Conservation (phyloP, 2,329 filamentous ascomycete genomes). For the Alternaria infectoria region DNA sequence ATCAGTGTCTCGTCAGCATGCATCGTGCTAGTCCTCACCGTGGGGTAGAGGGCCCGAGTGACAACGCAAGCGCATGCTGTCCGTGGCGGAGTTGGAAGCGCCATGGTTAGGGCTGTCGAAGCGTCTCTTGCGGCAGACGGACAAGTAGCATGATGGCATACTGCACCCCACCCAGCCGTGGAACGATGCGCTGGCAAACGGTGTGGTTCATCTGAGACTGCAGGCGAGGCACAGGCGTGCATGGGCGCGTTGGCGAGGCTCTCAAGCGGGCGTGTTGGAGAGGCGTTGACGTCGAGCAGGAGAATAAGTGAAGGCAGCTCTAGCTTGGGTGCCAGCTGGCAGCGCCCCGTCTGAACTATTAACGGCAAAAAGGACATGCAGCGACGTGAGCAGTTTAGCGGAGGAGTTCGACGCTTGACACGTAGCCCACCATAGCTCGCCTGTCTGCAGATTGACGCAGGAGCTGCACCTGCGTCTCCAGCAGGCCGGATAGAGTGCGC, state of each 20-base stretch:
- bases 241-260: slow-evolving; percentile 23
- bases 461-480: slow-evolving; percentile 47
- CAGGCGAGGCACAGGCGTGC: slow-evolving; percentile 32
- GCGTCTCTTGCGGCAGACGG: slow-evolving; percentile 12
- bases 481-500: slow-evolving; percentile 37
- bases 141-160: slow-evolving; percentile 14
- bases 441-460: slow-evolving; percentile 50
- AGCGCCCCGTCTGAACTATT: slow-evolving; percentile 37
- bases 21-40: slow-evolving; percentile 23
- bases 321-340: slow-evolving; percentile 47
- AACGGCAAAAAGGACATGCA: slow-evolving; percentile 39
- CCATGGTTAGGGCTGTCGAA: slow-evolving; percentile 16
- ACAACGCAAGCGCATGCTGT: slow-evolving; percentile 25
- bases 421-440: slow-evolving; percentile 46
- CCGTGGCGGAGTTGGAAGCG: slow-evolving; percentile 27
- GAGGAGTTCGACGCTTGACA: slow-evolving; percentile 43
- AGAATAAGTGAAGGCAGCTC: slow-evolving; percentile 26
- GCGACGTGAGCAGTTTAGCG: slow-evolving; percentile 42
- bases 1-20: slow-evolving; percentile 25
- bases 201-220: slow-evolving; percentile 24
- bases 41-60: slow-evolving; percentile 22
- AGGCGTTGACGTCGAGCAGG: slow-evolving; percentile 24
- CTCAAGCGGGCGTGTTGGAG: slow-evolving; percentile 21
- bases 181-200: slow-evolving; percentile 34
- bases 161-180: slow-evolving; percentile 22